Evolutionary conservation across 352 stramenopile species (phyloP), one percentile per base, ranked within the genome.

Genomic region (Paralagenidium karlingii): DNA sequence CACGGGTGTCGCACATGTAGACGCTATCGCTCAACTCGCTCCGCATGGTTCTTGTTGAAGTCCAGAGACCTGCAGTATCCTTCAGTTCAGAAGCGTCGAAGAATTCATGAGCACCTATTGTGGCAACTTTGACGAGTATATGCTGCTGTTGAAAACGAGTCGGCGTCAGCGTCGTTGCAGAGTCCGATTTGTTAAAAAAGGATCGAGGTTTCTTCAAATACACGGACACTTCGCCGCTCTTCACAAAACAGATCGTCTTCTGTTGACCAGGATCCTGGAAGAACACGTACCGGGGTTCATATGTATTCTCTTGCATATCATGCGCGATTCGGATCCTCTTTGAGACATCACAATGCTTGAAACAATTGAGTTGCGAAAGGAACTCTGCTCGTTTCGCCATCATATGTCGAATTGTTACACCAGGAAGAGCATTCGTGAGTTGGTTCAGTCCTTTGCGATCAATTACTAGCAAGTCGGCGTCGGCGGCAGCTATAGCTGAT

Each of bases 301-400:
- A 82, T 3, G 47, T 40, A 19, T 53, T 51, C 12, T 82, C 64
- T 10, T 74, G 53, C 26, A 83, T 55, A 33, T 86, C 75, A 30
- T 85, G 70, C 3, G 71, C 69, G 3, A 86, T 57, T 24, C 75
- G 71, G 24, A 89, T 84, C 37, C 75, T 85, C 32, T 82, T 61
- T 1, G 60, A 62, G 41, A 84, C 80, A 45, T 85, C 69, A 16
- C 50, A 53, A 21, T 60, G 51, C 8, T 59, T 51, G 30, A 85
- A 71, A 40, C 79, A 84, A 24, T 55, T 67, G 3, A 89, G 47
- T 2, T 53, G 49, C 1, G 64, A 29, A 13, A 89, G 57, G 34
- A 84, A 82, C 51, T 77, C 63, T 16, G 71, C 71, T 11, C 75
- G 68, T 24, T 74, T 55, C 9, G 86, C 63, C 65, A 89, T 85